Percentiles rank a stretch among this genome's conserved stretches.
Evolutionary conservation across 257 asterid genomes (phyloP).

Genomic region (Scutellaria minor): DNA sequence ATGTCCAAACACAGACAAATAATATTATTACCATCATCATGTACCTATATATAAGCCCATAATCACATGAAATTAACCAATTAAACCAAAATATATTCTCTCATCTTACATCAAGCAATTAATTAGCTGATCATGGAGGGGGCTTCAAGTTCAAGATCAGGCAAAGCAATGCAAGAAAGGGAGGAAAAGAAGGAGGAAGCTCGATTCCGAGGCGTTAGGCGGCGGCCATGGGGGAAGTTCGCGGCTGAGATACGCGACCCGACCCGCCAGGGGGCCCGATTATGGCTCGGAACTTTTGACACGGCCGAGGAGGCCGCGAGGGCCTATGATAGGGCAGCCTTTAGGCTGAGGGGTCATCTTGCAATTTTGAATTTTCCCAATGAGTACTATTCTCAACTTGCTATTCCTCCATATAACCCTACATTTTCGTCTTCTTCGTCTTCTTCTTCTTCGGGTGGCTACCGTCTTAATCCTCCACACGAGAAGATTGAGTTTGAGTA

Average conservation of each 20-base stretch:
- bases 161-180: constrained; percentile 56
- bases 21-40: constrained; percentile 30
- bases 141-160: constrained; percentile 43
- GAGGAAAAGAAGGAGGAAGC: constrained; percentile 50
- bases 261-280: constrained; percentile 50
- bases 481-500: constrained; percentile 60
- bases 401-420: constrained; percentile 53
- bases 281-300: constrained; percentile 75
- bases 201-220: constrained; percentile 60
- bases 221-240: constrained; percentile 69
- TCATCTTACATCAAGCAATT: too few relatives aligned
- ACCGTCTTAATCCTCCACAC: constrained; percentile 10
- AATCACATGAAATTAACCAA: background rate
- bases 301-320: constrained; percentile 71
- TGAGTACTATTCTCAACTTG: constrained; percentile 59
- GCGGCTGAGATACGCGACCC: constrained; percentile 85
- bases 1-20: background rate
- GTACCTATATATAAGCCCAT: constrained; percentile 24
- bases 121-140: constrained; percentile 50
- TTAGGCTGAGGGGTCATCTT: constrained; percentile 60
- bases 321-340: constrained; percentile 59
- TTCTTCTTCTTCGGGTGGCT: constrained; percentile 11
- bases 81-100: background rate
- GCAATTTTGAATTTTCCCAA: constrained; percentile 61
- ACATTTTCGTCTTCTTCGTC: constrained; percentile 35